Percentiles rank a stretch among this genome's conserved stretches.
Conservation (phyloP, 805 yeast genomes). For the Clavispora carvajalis region DNA sequence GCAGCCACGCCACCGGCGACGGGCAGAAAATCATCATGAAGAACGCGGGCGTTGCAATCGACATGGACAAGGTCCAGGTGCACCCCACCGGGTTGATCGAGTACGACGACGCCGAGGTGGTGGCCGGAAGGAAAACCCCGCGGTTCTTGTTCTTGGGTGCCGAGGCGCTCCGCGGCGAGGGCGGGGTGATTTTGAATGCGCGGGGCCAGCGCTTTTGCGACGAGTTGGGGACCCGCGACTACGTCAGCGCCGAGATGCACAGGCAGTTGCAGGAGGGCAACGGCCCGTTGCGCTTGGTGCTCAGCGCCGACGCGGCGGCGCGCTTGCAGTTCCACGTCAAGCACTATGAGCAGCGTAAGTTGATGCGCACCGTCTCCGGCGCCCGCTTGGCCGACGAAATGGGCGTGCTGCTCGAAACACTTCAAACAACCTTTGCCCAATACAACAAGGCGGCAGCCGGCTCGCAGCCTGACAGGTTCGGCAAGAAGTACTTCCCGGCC, state of each 20-base stretch:
- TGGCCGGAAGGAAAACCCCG: slow-evolving; percentile 33
- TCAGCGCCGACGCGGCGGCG: slow-evolving; percentile 42
- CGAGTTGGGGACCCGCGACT: slow-evolving; percentile 56
- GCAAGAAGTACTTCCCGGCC: slow-evolving; percentile 45
- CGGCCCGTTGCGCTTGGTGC: slow-evolving; percentile 47
- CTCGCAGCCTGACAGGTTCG: slow-evolving; percentile 34
- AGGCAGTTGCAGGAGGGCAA: slow-evolving; percentile 33
- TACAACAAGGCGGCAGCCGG: slow-evolving; percentile 42
- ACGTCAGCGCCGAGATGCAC: slow-evolving; percentile 54
- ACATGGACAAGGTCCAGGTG: slow-evolving; percentile 61
- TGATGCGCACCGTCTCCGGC: slow-evolving; percentile 46
- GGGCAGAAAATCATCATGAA: slow-evolving; percentile 52
- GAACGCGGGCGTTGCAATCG: slow-evolving; percentile 51
- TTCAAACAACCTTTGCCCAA: slow-evolving; percentile 28
- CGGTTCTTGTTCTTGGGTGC: slow-evolving; percentile 58
- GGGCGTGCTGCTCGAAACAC: slow-evolving; percentile 24
- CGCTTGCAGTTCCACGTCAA: slow-evolving; percentile 47
- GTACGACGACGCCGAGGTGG: slow-evolving; percentile 39
- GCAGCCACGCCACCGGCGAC: slow-evolving; percentile 59
- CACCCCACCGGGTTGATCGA: slow-evolving; percentile 65
- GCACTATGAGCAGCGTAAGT: slow-evolving; percentile 51
- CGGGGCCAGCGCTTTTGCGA: slow-evolving; percentile 55
- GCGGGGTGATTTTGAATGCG: slow-evolving; percentile 51
- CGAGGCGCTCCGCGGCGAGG: slow-evolving; percentile 62
- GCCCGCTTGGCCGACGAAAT: slow-evolving; percentile 39